Percentiles rank a stretch among this genome's conserved stretches.
Conservation (phyloP, 768 basidiomycete genomes). For the Russula virescens region DNA sequence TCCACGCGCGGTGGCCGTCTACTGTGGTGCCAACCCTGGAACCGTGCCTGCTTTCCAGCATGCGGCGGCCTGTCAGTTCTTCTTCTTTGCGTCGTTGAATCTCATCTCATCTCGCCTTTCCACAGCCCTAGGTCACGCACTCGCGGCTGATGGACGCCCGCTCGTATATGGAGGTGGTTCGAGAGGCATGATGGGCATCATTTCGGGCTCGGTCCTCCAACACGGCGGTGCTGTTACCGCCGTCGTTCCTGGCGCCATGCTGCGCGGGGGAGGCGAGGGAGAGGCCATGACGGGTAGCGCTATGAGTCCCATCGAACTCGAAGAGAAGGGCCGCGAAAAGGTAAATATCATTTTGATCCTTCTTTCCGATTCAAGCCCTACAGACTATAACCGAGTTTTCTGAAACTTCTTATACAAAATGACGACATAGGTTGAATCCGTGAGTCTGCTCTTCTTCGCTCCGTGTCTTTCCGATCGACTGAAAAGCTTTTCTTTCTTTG, state of each 20-base stretch:
- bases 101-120: background rate
- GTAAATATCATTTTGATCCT: conserved; percentile 26
- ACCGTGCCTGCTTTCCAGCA: conserved; percentile 50
- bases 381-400: no score
- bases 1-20: conserved; percentile 59
- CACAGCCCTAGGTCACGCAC: conserved; percentile 65
- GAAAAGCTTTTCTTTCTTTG: no score
- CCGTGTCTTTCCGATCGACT: background rate
- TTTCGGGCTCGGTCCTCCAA: conserved; percentile 60
- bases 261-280: conserved; percentile 55
- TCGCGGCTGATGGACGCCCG: conserved; percentile 53
- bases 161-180: conserved; percentile 87
- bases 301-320: conserved; percentile 26
- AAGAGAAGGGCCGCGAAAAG: conserved; percentile 33
- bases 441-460: background rate
- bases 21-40: conserved; percentile 76
- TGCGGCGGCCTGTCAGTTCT: conserved; percentile 64
- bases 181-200: conserved; percentile 80
- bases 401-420: no score
- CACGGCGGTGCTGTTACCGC: conserved; percentile 71
- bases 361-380: no score
- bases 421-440: background rate
- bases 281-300: conserved; percentile 37
- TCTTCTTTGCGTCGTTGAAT: no score
- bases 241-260: conserved; percentile 73